phyloP scores from a whole-genome alignment of 768 basidiomycete genomes.

The Kwoniella botswanensis region DNA sequence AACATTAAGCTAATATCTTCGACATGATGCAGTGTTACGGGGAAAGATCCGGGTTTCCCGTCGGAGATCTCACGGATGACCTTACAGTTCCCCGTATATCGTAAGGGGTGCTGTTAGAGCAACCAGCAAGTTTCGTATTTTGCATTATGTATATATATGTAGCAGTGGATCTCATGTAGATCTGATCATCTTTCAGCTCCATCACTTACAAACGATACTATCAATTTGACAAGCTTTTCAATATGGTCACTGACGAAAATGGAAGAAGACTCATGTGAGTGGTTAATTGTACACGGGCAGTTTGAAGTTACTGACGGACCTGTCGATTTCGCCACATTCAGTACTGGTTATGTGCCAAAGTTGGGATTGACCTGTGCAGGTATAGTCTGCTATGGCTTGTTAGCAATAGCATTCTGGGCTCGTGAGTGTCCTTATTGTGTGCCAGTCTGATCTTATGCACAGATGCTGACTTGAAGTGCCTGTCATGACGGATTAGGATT shows the following conservation, averaged over 20 bases:
- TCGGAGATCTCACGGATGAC: background rate
- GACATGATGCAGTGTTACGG: background rate
- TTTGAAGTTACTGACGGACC: background rate
- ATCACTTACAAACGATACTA: background rate
- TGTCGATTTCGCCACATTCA: background rate
- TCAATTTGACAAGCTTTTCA: background rate
- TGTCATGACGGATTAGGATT: slow-evolving; percentile 13
- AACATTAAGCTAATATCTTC: background rate
- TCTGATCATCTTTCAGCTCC: background rate
- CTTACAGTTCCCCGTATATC: background rate
- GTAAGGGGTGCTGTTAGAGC: background rate
- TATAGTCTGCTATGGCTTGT: slow-evolving; percentile 4
- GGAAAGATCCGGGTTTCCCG: background rate
- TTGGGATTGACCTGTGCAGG: slow-evolving; percentile 3
- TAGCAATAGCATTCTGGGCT: slow-evolving; percentile 19
- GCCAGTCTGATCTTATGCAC: background rate
- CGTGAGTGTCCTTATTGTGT: slow-evolving; percentile 8
- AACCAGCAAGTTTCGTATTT: background rate
- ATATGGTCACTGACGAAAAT: background rate
- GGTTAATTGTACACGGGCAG: background rate
- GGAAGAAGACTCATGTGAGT: slow-evolving; percentile 13
- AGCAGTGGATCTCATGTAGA: background rate
- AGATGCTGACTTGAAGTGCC: background rate
- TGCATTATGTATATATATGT: background rate
- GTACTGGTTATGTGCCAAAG: slow-evolving; percentile 15